Conservation (phyloP, 192 early-diverging fungal genomes). For the Kappamyces sp. region DNA sequence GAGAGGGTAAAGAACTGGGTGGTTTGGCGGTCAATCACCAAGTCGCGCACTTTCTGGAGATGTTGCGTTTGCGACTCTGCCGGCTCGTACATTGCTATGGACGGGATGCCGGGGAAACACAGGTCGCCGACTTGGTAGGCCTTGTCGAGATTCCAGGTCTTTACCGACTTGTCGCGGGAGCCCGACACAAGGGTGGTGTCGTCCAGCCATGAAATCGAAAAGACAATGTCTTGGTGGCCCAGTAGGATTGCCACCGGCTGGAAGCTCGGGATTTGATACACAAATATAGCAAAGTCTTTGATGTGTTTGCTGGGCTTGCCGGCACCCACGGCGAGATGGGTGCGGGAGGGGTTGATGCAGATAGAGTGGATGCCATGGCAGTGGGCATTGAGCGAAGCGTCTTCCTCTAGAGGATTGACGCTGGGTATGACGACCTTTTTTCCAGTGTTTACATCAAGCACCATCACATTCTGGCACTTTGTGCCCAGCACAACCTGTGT, state of each 20-base stretch:
- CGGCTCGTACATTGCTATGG: slow-evolving; percentile 26
- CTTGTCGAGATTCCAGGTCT: slow-evolving; percentile 44
- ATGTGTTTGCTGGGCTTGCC: slow-evolving; percentile 55
- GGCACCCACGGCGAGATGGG: slow-evolving; percentile 58
- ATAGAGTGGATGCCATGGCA: slow-evolving; percentile 56
- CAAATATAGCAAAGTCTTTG: slow-evolving; percentile 9
- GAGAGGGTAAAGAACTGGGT: slow-evolving; percentile 49
- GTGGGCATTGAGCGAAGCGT: slow-evolving; percentile 5
- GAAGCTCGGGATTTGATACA: slow-evolving; percentile 58
- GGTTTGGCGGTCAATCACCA: slow-evolving; percentile 31
- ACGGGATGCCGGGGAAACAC: slow-evolving; percentile 8
- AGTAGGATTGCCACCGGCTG: slow-evolving; percentile 49
- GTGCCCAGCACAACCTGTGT: slow-evolving; percentile 54
- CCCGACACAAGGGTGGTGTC: slow-evolving; percentile 58
- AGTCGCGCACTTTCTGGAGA: slow-evolving; percentile 50
- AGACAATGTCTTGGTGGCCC: slow-evolving; percentile 63
- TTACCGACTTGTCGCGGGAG: slow-evolving; percentile 50
- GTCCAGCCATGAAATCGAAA: slow-evolving; percentile 53
- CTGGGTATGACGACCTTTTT: slow-evolving; percentile 29
- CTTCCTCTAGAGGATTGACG: slow-evolving; percentile 3
- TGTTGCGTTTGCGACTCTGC: slow-evolving; percentile 28
- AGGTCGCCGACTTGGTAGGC: not conserved
- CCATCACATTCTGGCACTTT: slow-evolving; percentile 49
- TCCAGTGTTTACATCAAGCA: slow-evolving; percentile 33
- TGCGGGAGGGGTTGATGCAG: slow-evolving; percentile 56